Base-by-base conservation (phyloP, 2,329 filamentous ascomycete species). In the Neophaeococcomyces aloes region DNA sequence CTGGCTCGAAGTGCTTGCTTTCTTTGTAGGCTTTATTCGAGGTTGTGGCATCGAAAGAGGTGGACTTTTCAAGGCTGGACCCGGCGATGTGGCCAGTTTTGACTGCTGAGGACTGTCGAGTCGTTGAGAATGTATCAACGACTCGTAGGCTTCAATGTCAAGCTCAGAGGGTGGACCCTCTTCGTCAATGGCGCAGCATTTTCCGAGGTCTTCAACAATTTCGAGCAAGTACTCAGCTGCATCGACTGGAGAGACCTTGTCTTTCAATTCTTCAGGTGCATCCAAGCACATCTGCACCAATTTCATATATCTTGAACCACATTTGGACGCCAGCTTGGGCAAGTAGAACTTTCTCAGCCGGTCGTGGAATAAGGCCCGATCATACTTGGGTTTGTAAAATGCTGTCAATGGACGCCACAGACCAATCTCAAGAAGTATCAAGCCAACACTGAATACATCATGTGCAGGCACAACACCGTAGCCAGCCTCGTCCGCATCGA, bases 341-440 rank as follows among this genome's bases (percentile, higher is more conserved):
- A 78, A 70, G 54, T 78, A 81, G 1, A 79, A 68, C 51, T 74
- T 74, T 57, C 79, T 75, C n/a, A 81, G 66, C 29, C 76, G 67
- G 38, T 74, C 66, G 57, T 79, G 79, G 64, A 81, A 81, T 60
- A 78, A 75, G 14, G 66, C 62, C 15, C 75, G 68, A 18, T 71
- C 72, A 57, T 81, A 81, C 56, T 79, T 80, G 48, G 71, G 64
- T 55, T 81, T 81, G 73, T 75, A 81, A 15, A 81, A 58, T 45
- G 75, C 73, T 43, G 71, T 71, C 19, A 81, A 64, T 0, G 78
- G 77, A 23, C 71, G 69, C 78, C 78, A 81, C 2, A 81, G 59
- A 3, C 78, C 78, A 48, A 81, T 73, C 53, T 81, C 78, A 23
- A 81, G 63, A 23, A 81, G 60, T 3, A 80, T 66, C 19, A 81